Base-by-base conservation (phyloP, 495 filamentous ascomycete species). In the Aspergillus panamensis region DNA sequence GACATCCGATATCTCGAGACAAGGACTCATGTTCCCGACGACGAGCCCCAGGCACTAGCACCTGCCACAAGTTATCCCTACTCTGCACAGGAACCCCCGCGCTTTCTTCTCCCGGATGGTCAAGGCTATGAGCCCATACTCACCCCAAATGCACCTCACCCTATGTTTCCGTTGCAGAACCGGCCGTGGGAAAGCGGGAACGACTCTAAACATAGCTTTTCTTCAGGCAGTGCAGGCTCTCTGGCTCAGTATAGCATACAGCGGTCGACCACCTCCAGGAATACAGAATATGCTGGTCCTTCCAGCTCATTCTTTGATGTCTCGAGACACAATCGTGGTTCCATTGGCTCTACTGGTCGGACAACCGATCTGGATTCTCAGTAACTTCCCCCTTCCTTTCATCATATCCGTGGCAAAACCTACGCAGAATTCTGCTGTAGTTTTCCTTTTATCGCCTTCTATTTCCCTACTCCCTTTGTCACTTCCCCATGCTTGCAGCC, bases 361-460 rank as follows among this genome's bases (percentile, higher is more conserved):
- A 55, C 62, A 45, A 67, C 66, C 61, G 73, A 74, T 58, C 48
- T 71, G 63, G 73, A 76, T 44, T 74, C 70, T 55, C 70, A 72
- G 73, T 76, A 74, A 72, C 62, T 61, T 61, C 61, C 69, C 67
- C 51, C 58, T 63, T 58, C 43, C 48, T 65, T 55, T 58, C 53
- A 39, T 62, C 37, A 31, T 9, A 54, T 42, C 40, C 52, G 35
- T 39, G 43, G 16, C 42, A 17, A 45, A 45, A 45, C 6, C 9
- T 20, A 20, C 1, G 17, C 6, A 20, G 19, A 45, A 20, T 17
- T 8, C 16, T 19, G n/a, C 16, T 3, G 20, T 10, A 45, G 6
- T 16, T 44, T 16, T 44, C 14, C 5, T 44, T 19, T 44, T 44
- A 8, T 19, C 8, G 6, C 42, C 29, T 51, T 13, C 51, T 40